Evolutionary conservation across 2,329 filamentous ascomycete genomes (phyloP).

Genomic region (Epichloe uncinata): DNA sequence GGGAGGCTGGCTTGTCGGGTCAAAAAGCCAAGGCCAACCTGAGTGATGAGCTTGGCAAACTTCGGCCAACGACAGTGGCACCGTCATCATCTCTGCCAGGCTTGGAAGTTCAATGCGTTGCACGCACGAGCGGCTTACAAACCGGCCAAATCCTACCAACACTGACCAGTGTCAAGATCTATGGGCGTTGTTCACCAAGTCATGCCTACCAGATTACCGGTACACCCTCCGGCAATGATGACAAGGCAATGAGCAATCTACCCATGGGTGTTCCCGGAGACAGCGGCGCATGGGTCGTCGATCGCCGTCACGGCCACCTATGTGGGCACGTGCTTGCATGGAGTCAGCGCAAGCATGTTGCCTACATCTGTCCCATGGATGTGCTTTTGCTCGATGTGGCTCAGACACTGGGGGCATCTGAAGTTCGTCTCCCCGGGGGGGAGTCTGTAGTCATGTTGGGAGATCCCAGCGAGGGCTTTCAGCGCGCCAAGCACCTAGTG

Average conservation of each 20-base stretch:
- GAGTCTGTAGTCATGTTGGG: conserved; percentile 24
- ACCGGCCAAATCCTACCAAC: conserved; percentile 64
- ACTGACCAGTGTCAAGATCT: conserved; percentile 76
- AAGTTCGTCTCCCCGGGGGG: conserved; percentile 53
- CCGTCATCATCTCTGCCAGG: conserved; percentile 53
- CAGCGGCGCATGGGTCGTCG: conserved; percentile 85
- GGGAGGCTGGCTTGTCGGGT: conserved; percentile 7
- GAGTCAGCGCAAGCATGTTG: conserved; percentile 65
- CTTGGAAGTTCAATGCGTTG: conserved; percentile 73
- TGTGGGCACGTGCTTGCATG: conserved; percentile 87
- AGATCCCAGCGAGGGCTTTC: conserved; percentile 2
- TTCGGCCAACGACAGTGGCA: conserved; percentile 45
- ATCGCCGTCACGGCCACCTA: conserved; percentile 62
- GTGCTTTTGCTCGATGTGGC: conserved; percentile 76
- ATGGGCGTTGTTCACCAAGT: conserved; percentile 68
- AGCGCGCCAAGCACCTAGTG: neutral
- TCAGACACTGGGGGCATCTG: conserved; percentile 55
- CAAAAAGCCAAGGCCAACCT: conserved; percentile 5
- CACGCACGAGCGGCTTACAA: conserved; percentile 73
- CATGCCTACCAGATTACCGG: conserved; percentile 51
- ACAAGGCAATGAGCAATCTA: conserved; percentile 10
- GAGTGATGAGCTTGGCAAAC: conserved; percentile 18
- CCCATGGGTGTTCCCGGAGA: conserved; percentile 67
- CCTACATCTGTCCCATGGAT: conserved; percentile 94
- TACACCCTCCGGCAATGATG: conserved; percentile 10